Evolutionary conservation across 78 protist genomes (phyloP).

Genomic region (Protostelium mycophagum): DNA sequence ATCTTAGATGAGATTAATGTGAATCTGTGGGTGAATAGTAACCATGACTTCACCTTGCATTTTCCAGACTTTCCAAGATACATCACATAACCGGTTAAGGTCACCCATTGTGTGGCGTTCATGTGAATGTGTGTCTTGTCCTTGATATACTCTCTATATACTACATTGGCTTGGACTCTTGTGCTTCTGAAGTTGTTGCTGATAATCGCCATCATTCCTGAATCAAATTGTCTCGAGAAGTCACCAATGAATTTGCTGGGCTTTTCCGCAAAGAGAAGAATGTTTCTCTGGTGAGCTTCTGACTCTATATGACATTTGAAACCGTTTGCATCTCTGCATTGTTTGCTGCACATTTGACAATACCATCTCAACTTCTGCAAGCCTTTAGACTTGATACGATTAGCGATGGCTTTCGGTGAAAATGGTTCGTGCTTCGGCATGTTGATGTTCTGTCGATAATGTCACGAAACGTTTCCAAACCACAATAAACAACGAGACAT

Average conservation of each 20-base stretch:
- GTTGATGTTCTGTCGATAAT: slow-evolving; percentile 4
- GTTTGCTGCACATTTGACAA: slow-evolving; percentile 94
- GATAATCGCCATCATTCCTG: slow-evolving; percentile 60
- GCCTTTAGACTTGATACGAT: slow-evolving; percentile 73
- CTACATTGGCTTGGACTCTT: slow-evolving; percentile 71
- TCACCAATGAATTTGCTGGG: slow-evolving; percentile 53
- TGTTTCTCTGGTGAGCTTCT: slow-evolving; percentile 85
- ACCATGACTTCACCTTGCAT: slow-evolving; percentile 43
- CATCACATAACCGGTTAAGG: slow-evolving; percentile 74
- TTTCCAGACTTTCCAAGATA: slow-evolving; percentile 72
- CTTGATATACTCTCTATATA: slow-evolving; percentile 67
- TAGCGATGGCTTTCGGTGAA: slow-evolving; percentile 57
- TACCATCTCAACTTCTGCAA: slow-evolving; percentile 90
- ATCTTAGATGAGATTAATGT: too few relatives aligned
- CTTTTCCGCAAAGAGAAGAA: slow-evolving; percentile 66
- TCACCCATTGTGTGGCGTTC: slow-evolving; percentile 78
- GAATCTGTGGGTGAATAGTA: too few relatives aligned
- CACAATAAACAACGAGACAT: too few relatives aligned
- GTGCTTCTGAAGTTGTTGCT: slow-evolving; percentile 53
- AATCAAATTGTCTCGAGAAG: slow-evolving; percentile 77
- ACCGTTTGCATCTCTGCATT: slow-evolving; percentile 94
- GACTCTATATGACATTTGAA: slow-evolving; percentile 85
- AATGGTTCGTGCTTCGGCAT: slow-evolving; percentile 35
- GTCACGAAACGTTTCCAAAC: neutral
- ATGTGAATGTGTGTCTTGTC: slow-evolving; percentile 83